Conservation (phyloP, 2,329 filamentous ascomycete genomes). For the Aureobasidium sp. region DNA sequence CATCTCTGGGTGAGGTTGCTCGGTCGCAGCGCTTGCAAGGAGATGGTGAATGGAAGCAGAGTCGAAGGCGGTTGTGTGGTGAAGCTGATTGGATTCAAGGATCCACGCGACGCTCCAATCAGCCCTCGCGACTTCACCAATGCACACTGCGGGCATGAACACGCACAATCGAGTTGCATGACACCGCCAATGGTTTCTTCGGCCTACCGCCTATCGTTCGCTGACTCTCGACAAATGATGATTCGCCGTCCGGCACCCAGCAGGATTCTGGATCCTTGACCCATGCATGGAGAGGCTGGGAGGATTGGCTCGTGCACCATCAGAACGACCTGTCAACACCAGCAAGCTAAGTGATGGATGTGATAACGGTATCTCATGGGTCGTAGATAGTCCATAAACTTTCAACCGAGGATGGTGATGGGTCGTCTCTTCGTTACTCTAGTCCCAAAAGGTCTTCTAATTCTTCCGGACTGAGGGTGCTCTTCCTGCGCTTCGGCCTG, state of each 20-base stretch:
- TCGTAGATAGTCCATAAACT: conserved; percentile 3
- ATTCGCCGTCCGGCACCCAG: not conserved
- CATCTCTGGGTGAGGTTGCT: not conserved
- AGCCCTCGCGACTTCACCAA: not conserved
- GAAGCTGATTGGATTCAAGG: conserved; percentile 7
- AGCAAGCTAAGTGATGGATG: not conserved
- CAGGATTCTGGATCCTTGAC: not conserved
- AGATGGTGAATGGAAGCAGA: not conserved
- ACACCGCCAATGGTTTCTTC: conserved; percentile 1
- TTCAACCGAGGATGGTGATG: not conserved
- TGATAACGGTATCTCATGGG: conserved; percentile 2
- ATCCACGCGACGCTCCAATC: not conserved
- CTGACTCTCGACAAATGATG: conserved; percentile 1
- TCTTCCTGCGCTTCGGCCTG: conserved; percentile 57
- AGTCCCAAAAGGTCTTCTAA: conserved; percentile 48
- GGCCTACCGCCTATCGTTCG: not conserved
- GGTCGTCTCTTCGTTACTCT: conserved; percentile 10
- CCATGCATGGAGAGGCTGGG: not conserved
- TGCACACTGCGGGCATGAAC: not conserved
- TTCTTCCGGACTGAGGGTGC: conserved; percentile 68
- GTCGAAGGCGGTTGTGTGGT: conserved; percentile 1
- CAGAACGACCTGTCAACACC: not conserved
- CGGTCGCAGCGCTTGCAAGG: conserved; percentile 7
- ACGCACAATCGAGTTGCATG: conserved; percentile 12
- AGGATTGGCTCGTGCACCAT: not conserved